phyloP scores from a whole-genome alignment of 2,329 filamentous ascomycete genomes.

The Talaromyces sp. region DNA sequence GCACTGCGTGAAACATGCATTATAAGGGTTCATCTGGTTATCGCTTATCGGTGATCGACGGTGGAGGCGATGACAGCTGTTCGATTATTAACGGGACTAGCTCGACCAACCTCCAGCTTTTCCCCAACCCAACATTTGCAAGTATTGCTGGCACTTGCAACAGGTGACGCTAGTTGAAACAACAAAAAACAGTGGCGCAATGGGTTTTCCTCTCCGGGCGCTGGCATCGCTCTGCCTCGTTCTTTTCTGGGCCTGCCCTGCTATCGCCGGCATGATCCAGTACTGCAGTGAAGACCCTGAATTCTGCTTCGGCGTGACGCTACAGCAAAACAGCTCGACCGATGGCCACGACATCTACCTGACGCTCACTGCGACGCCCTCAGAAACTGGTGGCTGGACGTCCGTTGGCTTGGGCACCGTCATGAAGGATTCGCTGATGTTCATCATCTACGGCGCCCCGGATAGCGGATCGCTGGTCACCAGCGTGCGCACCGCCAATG shows the following conservation, averaged over 20 bases:
- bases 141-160: background rate
- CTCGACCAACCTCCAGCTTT: background rate
- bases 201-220: background rate
- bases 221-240: background rate
- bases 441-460: conserved; percentile 21
- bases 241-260: conserved; percentile 14
- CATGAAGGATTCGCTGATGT: conserved; percentile 24
- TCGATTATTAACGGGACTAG: background rate
- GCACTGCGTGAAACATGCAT: no score
- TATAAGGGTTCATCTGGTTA: no score
- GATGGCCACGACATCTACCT: conserved; percentile 9
- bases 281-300: conserved; percentile 7
- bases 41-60: background rate
- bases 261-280: conserved; percentile 8
- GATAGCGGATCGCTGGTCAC: conserved; percentile 20
- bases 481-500: conserved; percentile 19
- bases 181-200: background rate
- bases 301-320: conserved; percentile 11
- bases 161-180: background rate
- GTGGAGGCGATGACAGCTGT: background rate
- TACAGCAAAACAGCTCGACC: conserved; percentile 6
- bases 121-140: background rate
- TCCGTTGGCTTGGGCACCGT: conserved; percentile 20
- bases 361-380: conserved; percentile 9
- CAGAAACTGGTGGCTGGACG: conserved; percentile 15